Evolutionary conservation across 352 stramenopile species (phyloP), one percentile per base, ranked within the genome.

Genomic region (Phytophthora fragariaefolia): DNA sequence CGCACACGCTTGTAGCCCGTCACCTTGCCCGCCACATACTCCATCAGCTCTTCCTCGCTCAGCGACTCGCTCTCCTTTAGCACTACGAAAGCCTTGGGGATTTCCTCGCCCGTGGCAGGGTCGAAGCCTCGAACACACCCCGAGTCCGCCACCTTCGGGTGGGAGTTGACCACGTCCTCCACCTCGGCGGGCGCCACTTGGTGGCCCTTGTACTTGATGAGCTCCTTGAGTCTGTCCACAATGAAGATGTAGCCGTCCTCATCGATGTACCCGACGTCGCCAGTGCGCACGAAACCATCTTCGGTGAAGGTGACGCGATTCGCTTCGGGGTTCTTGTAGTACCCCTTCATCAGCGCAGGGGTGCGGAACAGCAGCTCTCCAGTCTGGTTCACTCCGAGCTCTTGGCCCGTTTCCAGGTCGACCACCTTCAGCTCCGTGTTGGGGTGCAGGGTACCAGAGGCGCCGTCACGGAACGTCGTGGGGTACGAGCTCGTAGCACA

Each of bases 141-240:
- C 0, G 69, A 79, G 28, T 90, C 79, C 1, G 64, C 12, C 4
- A 90, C 50, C 22, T 60, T 67, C 7, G 77, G 70, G 74, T 98
- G 85, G 6, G 76, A 87, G 23, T 97, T 83, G 0, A 98, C 50
- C 12, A 98, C 69, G 8, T 92, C 93, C 67, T 98, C 96, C 10
- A 98, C 73, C 69, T 98, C 93, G 0, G 95, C 95, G 13, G 94
- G 96, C 8, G 95, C 89, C 9, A 98, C 79, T 58, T 97, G 94
- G 57, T 96, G 95, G 12, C 92, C 94, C 58, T 97, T 97, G 63
- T 97, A 93, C 80, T 98, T 98, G 74, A 98, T 98, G 2, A 98
- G 69, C 69, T 98, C 94, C 80, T 98, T 98, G 17, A 88, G 66
- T n/a, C 96, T 76, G 71, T 98, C 96, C 0, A 92, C 89, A 26